Evolutionary conservation across 495 filamentous ascomycete genomes (phyloP), one percentile per base, ranked within the genome.

Genomic region (Barbatosphaeria neglecta): DNA sequence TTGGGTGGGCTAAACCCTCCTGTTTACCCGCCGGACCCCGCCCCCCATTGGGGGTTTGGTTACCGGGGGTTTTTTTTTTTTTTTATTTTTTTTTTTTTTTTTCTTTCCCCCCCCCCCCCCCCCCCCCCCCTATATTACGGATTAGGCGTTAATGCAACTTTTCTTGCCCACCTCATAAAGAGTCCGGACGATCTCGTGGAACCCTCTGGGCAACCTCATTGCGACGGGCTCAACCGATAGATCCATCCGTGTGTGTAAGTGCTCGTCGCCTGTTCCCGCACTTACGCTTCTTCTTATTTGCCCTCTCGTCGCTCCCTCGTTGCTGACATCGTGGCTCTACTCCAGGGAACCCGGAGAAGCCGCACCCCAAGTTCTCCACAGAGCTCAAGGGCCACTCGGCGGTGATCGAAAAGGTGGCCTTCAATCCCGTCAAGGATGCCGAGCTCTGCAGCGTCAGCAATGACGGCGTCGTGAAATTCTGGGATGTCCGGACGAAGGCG

Each of bases 401-500:
- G 9, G 72, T 70, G 7, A 82, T 96, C 16, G 90, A 96, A 63
- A 84, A 87, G 50, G 83, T 96, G 2, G 77, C 84, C 4, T 98
- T 93, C 68, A 90, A 95, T 54, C 92, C 92, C 2, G 76, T 77
- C 6, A 87, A 84, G 52, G 89, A 96, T 51, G 83, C 86, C 6
- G 88, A 94, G 62, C 67, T 98, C 4, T 90, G 86, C 35, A 95
- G 87, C 54, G 81, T 87, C 51, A 85, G 85, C 19, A 75, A 71
- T 10, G 92, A 97, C 62, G 90, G 90, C 1, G 82, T 83, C 15
- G 84, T 94, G 49, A 80, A 84, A 49, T 81, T 98, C 52, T 98
- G 92, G 92, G 93, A 98, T 49, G 87, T 94, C 16, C 75, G 89
- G 51, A 86, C 77, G 19, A 90, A 87, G 62, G 62, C 71, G 4